Percentiles rank a stretch among this genome's conserved stretches.
These are phyloP conservation scores for Talaromyces marneffei DNA, from an alignment of 2,329 filamentous ascomycete species.

Conservation along the genomic window DNA sequence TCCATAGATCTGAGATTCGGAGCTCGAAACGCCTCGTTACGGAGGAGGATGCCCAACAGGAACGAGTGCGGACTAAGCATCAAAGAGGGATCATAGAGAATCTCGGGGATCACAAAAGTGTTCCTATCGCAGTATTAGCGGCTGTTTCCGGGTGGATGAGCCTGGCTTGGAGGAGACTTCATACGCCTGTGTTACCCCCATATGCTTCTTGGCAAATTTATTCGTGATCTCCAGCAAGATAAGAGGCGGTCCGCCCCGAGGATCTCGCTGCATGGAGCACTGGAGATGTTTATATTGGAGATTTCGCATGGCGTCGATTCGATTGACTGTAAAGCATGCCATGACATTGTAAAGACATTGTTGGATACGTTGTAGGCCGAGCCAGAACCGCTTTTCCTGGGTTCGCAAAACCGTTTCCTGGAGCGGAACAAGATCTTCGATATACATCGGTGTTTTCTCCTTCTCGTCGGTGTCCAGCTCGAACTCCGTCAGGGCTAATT, in stretches of 20 bases:
- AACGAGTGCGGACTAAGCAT: constrained; percentile 7
- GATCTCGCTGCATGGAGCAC: constrained; percentile 15
- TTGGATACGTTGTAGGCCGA: constrained; percentile 17
- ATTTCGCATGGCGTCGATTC: constrained; percentile 13
- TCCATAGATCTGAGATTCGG: constrained; percentile 15
- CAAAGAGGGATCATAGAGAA: constrained; percentile 4
- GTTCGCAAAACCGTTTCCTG: constrained; percentile 16
- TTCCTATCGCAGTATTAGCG: not conserved
- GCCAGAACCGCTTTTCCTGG: constrained; percentile 17
- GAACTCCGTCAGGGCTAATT: constrained; percentile 18
- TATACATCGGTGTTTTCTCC: constrained; percentile 18
- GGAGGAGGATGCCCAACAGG: constrained; percentile 6
- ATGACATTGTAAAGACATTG: constrained; percentile 18
- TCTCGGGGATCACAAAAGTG: constrained; percentile 10
- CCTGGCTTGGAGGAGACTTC: not conserved
- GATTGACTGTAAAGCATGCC: constrained; percentile 16
- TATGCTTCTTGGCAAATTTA: constrained; percentile 1
- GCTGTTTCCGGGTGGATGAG: not conserved
- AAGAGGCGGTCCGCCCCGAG: constrained; percentile 14
- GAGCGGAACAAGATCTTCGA: constrained; percentile 18
- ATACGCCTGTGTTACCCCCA: constrained; percentile 5
- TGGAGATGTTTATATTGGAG: constrained; percentile 18
- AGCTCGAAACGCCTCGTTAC: not conserved
- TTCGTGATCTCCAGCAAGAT: constrained; percentile 3
- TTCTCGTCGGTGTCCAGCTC: constrained; percentile 15